Evolutionary conservation across 2,329 filamentous ascomycete genomes (phyloP).

Genomic region (Arthrobotrys sinensis): DNA sequence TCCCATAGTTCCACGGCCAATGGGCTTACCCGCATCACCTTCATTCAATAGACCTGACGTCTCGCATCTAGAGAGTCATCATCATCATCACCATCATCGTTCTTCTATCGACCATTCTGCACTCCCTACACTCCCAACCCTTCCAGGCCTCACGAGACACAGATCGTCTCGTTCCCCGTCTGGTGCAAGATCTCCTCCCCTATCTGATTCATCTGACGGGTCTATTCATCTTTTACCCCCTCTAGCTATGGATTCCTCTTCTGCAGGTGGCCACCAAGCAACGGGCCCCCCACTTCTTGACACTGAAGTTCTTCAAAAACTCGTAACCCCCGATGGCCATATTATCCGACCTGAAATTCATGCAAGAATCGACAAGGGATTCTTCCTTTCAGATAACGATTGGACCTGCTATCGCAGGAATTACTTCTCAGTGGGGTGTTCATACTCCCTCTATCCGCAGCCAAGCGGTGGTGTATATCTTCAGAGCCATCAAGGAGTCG

Average conservation of each 20-base stretch:
- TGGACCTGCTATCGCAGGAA: conserved; percentile 92
- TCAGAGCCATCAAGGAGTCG: conserved; percentile 71
- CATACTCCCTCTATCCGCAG: conserved; percentile 77
- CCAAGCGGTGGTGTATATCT: conserved; percentile 65
- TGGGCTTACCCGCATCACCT: conserved; percentile 55
- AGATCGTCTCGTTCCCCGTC: conserved; percentile 59
- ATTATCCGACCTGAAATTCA: conserved; percentile 80
- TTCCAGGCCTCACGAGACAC: conserved; percentile 52
- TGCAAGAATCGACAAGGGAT: conserved; percentile 88
- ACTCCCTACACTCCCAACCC: conserved; percentile 41
- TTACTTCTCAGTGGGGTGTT: conserved; percentile 89
- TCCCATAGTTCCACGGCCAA: conserved; percentile 53
- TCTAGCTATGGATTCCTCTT: conserved; percentile 49
- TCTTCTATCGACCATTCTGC: conserved; percentile 55
- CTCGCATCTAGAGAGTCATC: conserved; percentile 38
- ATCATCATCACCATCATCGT: conserved; percentile 42
- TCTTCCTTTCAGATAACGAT: conserved; percentile 83
- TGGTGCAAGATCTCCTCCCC: conserved; percentile 51
- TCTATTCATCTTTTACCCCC: conserved; percentile 62
- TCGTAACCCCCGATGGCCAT: conserved; percentile 74
- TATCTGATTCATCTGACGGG: conserved; percentile 56
- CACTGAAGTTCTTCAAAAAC: conserved; percentile 73
- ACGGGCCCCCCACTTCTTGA: conserved; percentile 73
- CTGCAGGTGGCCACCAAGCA: conserved; percentile 63
- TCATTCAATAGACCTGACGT: conserved; percentile 51